Evolutionary conservation across 208 protist genomes (phyloP).

Genomic region (Tritrichomonas foetus): DNA sequence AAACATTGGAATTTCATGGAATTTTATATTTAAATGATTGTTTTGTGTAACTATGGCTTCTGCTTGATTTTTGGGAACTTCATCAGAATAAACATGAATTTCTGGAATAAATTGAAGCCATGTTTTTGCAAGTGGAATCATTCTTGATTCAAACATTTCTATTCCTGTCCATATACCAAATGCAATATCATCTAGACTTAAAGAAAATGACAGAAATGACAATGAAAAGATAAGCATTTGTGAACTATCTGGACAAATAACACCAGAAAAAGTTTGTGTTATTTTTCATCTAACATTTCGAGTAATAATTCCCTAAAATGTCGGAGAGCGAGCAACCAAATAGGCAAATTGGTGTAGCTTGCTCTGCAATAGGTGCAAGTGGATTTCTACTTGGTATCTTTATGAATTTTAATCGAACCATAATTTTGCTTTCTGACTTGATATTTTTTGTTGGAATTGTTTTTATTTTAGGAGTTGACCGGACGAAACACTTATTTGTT

Average conservation of each 20-base stretch:
- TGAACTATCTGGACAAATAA: too few species aligned
- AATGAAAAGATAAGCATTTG: too few species aligned
- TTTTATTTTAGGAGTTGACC: neutral
- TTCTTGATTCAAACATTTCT: neutral
- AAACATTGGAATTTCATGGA: neutral
- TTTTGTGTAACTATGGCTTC: neutral
- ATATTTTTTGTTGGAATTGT: neutral
- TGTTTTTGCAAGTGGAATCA: neutral
- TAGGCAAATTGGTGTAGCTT: neutral
- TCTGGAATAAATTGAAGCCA: neutral
- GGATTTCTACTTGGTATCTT: neutral
- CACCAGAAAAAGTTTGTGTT: too few species aligned
- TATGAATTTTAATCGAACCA: neutral
- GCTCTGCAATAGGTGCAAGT: neutral
- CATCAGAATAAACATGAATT: slow-evolving; percentile 32
- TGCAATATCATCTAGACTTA: neutral
- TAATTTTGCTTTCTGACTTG: neutral
- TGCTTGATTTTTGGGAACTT: neutral
- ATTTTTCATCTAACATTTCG: too few species aligned
- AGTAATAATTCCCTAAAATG: too few species aligned
- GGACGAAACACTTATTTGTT: neutral
- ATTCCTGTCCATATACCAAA: slow-evolving; percentile 36
- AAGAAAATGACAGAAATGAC: too few species aligned
- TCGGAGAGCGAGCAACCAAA: too few species aligned
- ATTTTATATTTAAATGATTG: slow-evolving; percentile 28